Conservation (phyloP, 257 asterid species). For the Voacanga thouarsii region DNA sequence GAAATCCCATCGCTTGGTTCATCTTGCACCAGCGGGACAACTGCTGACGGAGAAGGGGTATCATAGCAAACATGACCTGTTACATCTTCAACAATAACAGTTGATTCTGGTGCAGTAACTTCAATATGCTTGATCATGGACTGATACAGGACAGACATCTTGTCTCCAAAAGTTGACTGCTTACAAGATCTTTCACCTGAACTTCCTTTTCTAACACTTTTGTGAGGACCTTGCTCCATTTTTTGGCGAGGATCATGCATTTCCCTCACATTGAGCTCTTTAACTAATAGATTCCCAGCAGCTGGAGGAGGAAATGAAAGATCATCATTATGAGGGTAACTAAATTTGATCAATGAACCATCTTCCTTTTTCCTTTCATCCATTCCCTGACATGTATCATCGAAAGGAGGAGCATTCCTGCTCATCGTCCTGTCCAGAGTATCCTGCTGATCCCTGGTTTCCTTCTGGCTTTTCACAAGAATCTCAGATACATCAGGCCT, state of each 20-base stretch:
- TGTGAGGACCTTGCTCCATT: slow-evolving; percentile 15
- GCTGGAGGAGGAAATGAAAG: slow-evolving; percentile 21
- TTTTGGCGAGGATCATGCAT: slow-evolving; percentile 4
- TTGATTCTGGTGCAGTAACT: slow-evolving; percentile 21
- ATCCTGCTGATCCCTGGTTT: slow-evolving; percentile 18
- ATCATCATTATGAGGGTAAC: slow-evolving; percentile 15
- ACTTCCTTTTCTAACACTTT: slow-evolving; percentile 12
- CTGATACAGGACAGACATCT: slow-evolving; percentile 22
- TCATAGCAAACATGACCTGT: slow-evolving; percentile 32
- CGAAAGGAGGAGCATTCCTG: slow-evolving; percentile 17
- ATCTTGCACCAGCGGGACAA: slow-evolving; percentile 31
- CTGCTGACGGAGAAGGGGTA: slow-evolving; percentile 25
- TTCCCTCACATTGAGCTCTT: slow-evolving; percentile 10
- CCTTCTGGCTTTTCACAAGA: slow-evolving; percentile 38
- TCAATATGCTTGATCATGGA: slow-evolving; percentile 24
- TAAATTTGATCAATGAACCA: slow-evolving; percentile 14
- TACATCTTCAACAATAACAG: slow-evolving; percentile 48
- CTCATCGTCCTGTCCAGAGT: slow-evolving; percentile 10
- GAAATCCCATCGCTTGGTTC: slow-evolving; percentile 38
- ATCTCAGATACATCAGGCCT: slow-evolving; percentile 27
- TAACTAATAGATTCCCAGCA: slow-evolving; percentile 8
- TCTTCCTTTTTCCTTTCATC: slow-evolving; percentile 27
- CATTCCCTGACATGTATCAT: slow-evolving; percentile 18
- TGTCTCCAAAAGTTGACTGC: slow-evolving; percentile 21
- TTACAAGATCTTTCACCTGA: slow-evolving; percentile 17